Base-by-base conservation (phyloP, 2,329 filamentous ascomycete genomes). In the Colletotrichum sp. region DNA sequence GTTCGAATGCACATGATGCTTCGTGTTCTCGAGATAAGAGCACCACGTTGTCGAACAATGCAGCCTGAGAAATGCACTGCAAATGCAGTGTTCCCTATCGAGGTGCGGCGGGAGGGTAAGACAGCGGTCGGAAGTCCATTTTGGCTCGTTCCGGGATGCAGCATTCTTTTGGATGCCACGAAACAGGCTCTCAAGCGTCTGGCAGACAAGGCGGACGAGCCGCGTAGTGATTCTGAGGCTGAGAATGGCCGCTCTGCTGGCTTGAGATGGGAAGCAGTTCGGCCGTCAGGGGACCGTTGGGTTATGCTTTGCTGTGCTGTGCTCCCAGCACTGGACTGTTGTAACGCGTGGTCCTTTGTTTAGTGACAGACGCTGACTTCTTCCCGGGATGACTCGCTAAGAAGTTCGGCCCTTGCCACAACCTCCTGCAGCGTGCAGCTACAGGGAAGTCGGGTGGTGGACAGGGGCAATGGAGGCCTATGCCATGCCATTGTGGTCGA, bases 341-440 rank as follows among this genome's bases (percentile, higher is more conserved):
- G 32, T 32, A 4, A 55, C 63, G 64, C 65, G 55, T 28, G 28
- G 55, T 8, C n/a, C 30, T 28, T 28, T 71, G 71, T 15, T 30
- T 64, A 44, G 30, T 64, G 59, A 49, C 57, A 66, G 64, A 52
- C 44, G 24, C 32, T 39, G 8, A 39, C 36, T 39, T 39, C 36
- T 39, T 39, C 36, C 36, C 36, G 36, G 62, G 34, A 44, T 44
- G 62, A 64, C 62, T 64, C 63, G 39, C n/a, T 66, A 8, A 49
- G 24, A 52, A 5, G 63, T 49, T 49, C 26, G 36, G 57, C 44
- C 64, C 30, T 69, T 73, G 28, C 55, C 44, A 52, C 44, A 55
- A 72, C 64, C 57, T 73, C 64, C 63, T 76, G 59, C 64, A 69
- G 65, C n/a, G n/a, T 36, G 70, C 70, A 72, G 62, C 15, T 59